phyloP scores from a whole-genome alignment of 495 filamentous ascomycete species.

The Margaritispora aquatica region DNA sequence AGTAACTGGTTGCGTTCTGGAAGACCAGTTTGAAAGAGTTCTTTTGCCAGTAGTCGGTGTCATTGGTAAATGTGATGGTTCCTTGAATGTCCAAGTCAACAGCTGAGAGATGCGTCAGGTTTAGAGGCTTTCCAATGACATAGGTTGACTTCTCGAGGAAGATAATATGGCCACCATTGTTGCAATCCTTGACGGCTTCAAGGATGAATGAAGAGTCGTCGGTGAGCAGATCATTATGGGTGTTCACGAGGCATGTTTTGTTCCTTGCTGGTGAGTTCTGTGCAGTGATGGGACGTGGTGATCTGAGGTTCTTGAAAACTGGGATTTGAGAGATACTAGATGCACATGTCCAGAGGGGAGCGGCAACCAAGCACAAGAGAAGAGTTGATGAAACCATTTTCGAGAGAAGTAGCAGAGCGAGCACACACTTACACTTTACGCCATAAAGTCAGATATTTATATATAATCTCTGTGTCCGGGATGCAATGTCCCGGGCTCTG shows the following conservation, averaged over 20 bases:
- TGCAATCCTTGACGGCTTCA: constrained; percentile 50
- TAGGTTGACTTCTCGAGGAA: constrained; percentile 47
- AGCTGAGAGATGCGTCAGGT: constrained; percentile 53
- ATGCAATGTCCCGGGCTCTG: too few relatives aligned
- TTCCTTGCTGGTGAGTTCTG: constrained; percentile 16
- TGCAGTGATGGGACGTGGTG: constrained; percentile 17
- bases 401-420: too few relatives aligned
- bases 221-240: constrained; percentile 29
- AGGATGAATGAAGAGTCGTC: constrained; percentile 55
- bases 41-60: constrained; percentile 59
- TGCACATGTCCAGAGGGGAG: background rate
- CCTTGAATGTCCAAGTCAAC: constrained; percentile 50
- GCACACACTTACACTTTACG: too few relatives aligned
- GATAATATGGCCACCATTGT: constrained; percentile 58
- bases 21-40: constrained; percentile 51
- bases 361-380: background rate
- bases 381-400: constrained; percentile 6
- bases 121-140: constrained; percentile 54
- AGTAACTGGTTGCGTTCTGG: constrained; percentile 62
- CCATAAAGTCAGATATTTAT: too few relatives aligned
- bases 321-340: constrained; percentile 2
- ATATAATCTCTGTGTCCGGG: too few relatives aligned
- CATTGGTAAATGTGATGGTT: constrained; percentile 50
- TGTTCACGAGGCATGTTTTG: constrained; percentile 24
- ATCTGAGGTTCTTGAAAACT: background rate